Percentiles rank a stretch among this genome's conserved stretches.
Evolutionary conservation across 306 rosid genomes (phyloP).

Genomic region (Trifolium dubium): DNA sequence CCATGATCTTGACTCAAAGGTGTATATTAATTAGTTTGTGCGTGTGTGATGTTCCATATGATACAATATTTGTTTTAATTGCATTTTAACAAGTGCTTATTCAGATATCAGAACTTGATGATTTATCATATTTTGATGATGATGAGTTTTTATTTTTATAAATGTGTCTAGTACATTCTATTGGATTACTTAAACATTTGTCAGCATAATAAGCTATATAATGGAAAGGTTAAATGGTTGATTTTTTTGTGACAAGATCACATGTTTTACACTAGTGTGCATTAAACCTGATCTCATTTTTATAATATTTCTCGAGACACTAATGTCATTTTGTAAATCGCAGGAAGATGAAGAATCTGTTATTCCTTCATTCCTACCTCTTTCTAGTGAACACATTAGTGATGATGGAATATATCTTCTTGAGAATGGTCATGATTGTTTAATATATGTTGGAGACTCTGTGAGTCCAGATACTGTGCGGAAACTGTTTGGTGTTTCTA

Average conservation of each 20-base stretch:
- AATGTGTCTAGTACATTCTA: not conserved
- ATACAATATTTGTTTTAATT: not conserved
- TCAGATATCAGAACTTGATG: conserved; percentile 17
- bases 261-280: conserved; percentile 5
- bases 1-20: conserved; percentile 82
- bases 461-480: conserved; percentile 64
- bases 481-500: conserved; percentile 71
- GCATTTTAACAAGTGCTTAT: conserved; percentile 16
- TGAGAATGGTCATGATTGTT: conserved; percentile 92
- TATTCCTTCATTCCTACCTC: conserved; percentile 82
- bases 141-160: conserved; percentile 18
- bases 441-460: conserved; percentile 73
- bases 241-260: not conserved
- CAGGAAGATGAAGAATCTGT: conserved; percentile 76
- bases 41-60: conserved; percentile 27
- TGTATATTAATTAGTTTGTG: conserved; percentile 50
- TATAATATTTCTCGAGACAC: conserved; percentile 32
- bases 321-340: conserved; percentile 30
- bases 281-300: conserved; percentile 21
- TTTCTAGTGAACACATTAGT: conserved; percentile 83
- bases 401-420: conserved; percentile 91
- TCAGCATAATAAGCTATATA: conserved; percentile 12
- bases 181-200: conserved; percentile 22
- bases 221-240: not conserved
- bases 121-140: conserved; percentile 29